phyloP scores from a whole-genome alignment of 148 eudicot species.

The Persicaria tinctoria region DNA sequence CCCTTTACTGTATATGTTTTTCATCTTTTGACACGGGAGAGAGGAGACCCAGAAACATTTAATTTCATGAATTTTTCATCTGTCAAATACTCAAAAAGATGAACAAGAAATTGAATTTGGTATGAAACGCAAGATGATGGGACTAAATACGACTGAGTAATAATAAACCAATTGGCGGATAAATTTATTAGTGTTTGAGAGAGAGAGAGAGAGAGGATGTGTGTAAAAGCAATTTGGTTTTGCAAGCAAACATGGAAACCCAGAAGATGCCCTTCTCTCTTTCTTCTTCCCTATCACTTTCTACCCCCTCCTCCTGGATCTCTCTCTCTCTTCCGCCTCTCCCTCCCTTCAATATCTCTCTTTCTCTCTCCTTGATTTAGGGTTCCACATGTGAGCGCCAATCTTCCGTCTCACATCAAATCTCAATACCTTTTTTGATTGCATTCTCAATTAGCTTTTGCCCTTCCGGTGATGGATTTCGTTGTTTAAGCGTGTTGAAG shows the following conservation, averaged over 20 bases:
- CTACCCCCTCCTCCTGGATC: constrained; percentile 9
- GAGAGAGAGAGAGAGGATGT: neutral
- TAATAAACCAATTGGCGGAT: constrained; percentile 11
- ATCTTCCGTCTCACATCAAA: neutral
- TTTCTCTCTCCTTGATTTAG: constrained; percentile 14
- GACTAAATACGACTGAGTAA: constrained; percentile 2
- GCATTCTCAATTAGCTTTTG: neutral
- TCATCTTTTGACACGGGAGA: neutral
- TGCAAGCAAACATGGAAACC: constrained; percentile 19
- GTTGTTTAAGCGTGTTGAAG: constrained; percentile 1
- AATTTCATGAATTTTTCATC: neutral
- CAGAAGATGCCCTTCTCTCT: constrained; percentile 29
- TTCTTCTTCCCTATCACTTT: constrained; percentile 10
- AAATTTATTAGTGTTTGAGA: neutral
- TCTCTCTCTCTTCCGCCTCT: constrained; percentile 13
- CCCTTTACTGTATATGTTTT: neutral
- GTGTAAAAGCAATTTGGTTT: constrained; percentile 7
- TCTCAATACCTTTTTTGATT: neutral
- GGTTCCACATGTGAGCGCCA: constrained; percentile 22
- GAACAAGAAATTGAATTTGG: neutral
- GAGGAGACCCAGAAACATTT: constrained; percentile 9
- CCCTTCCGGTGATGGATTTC: constrained; percentile 10
- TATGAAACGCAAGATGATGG: constrained; percentile 11
- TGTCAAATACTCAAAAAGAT: neutral
- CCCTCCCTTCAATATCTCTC: constrained; percentile 4